phyloP scores from a whole-genome alignment of 495 filamentous ascomycete genomes.

The Aspergillus egyptiacus region DNA sequence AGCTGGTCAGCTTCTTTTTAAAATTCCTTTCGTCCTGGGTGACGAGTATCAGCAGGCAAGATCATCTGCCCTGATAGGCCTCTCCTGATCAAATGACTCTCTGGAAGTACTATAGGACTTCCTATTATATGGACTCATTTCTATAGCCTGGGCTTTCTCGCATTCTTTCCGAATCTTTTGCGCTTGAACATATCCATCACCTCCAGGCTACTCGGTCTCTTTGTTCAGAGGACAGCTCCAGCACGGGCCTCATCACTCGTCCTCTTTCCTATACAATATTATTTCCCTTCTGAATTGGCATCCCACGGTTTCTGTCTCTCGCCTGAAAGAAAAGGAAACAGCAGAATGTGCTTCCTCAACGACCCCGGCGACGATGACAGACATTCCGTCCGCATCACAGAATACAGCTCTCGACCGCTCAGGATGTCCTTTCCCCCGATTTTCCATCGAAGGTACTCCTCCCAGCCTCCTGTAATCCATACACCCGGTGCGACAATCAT shows the following conservation, averaged over 20 bases:
- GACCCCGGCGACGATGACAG: slow-evolving; percentile 5
- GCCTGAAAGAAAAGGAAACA: not conserved
- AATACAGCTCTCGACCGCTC: slow-evolving; percentile 9
- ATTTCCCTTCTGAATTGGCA: not conserved
- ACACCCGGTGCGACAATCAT: slow-evolving; percentile 6
- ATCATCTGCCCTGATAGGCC: slow-evolving; percentile 1
- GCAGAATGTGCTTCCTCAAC: slow-evolving; percentile 20
- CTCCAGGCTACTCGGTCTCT: too few relatives aligned
- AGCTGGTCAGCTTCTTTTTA: not conserved
- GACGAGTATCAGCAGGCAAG: not conserved
- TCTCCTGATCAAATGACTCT: not conserved
- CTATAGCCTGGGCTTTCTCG: not conserved
- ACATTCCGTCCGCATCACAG: slow-evolving; percentile 14
- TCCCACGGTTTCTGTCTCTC: not conserved
- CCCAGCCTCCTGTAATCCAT: not conserved
- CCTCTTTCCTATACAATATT: not conserved
- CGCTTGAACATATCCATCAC: too few relatives aligned
- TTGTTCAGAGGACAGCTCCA: not conserved
- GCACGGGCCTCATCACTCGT: not conserved
- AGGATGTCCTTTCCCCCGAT: slow-evolving; percentile 9
- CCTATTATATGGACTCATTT: too few relatives aligned
- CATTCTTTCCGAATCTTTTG: not conserved
- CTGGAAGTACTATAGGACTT: not conserved
- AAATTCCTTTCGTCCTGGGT: not conserved
- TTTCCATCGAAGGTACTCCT: slow-evolving; percentile 1